Percentiles rank a stretch among this genome's conserved stretches.
Conservation (phyloP, 192 early-diverging fungal genomes). For the Linnemannia zychae region DNA sequence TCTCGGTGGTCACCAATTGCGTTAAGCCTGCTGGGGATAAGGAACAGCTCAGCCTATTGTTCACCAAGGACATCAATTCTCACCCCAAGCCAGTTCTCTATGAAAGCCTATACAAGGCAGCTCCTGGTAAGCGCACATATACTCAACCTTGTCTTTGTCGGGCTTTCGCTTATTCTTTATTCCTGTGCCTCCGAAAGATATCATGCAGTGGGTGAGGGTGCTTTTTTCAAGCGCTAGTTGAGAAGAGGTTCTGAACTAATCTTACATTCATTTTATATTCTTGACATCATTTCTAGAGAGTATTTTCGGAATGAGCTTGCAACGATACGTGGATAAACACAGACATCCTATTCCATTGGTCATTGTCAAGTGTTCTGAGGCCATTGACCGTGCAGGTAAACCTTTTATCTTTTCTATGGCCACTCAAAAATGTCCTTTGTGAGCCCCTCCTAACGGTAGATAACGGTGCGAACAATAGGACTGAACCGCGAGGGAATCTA, state of each 20-base stretch:
- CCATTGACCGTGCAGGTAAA: slow-evolving; percentile 45
- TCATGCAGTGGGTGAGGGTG: neutral
- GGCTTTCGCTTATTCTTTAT: slow-evolving; percentile 1
- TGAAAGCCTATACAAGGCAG: slow-evolving; percentile 38
- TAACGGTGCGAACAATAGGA: slow-evolving; percentile 12
- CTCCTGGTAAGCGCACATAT: slow-evolving; percentile 19
- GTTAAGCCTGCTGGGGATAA: slow-evolving; percentile 41
- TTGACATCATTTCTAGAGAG: slow-evolving; percentile 23
- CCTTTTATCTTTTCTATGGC: neutral
- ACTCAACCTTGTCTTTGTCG: neutral
- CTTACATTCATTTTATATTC: neutral
- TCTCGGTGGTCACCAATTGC: slow-evolving; percentile 35
- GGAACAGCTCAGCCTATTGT: slow-evolving; percentile 40
- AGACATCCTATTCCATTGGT: slow-evolving; percentile 41
- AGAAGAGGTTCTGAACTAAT: neutral
- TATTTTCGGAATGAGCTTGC: slow-evolving; percentile 36
- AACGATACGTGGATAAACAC: slow-evolving; percentile 37
- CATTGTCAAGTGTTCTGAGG: slow-evolving; percentile 44
- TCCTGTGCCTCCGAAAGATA: neutral
- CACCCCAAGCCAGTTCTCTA: slow-evolving; percentile 45
- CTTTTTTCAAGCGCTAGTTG: neutral
- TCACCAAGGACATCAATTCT: slow-evolving; percentile 44
- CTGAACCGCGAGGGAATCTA: slow-evolving; percentile 46
- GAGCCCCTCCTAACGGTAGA: neutral
- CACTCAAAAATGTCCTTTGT: neutral